These are phyloP conservation scores for Xylariaceae sp. DNA, from an alignment of 2,329 filamentous ascomycete genomes.

Conservation along the genomic window DNA sequence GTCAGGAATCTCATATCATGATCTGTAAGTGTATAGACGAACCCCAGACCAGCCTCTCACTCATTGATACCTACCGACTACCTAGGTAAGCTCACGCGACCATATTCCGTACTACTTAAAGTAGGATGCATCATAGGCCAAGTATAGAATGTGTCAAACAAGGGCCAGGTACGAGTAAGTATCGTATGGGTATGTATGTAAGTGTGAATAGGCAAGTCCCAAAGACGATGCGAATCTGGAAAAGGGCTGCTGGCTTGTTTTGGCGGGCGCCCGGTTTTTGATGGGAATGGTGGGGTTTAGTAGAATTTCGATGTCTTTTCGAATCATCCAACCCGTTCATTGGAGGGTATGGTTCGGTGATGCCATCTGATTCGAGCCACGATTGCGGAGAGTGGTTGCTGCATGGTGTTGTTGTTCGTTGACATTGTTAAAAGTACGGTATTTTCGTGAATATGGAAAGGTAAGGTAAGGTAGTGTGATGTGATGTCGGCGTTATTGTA, in stretches of 20 bases:
- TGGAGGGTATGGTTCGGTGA: not conserved
- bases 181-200: too few relatives aligned
- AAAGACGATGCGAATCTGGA: too few relatives aligned
- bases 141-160: too few relatives aligned
- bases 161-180: too few relatives aligned
- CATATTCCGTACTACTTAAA: too few relatives aligned
- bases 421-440: too few relatives aligned
- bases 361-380: slow-evolving; percentile 20
- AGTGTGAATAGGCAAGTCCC: too few relatives aligned
- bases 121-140: too few relatives aligned
- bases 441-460: too few relatives aligned
- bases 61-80: too few relatives aligned
- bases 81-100: not conserved
- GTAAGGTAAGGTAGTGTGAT: not conserved
- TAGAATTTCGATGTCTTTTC: not conserved
- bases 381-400: not conserved
- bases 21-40: not conserved
- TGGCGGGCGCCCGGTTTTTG: not conserved
- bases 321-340: not conserved
- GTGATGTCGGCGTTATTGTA: not conserved
- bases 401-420: too few relatives aligned
- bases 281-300: not conserved
- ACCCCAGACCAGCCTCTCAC: not conserved
- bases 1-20: not conserved
- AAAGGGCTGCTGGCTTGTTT: not conserved